phyloP scores from a whole-genome alignment of 2,329 filamentous ascomycete species.

The Plenodomus tracheiphilus region DNA sequence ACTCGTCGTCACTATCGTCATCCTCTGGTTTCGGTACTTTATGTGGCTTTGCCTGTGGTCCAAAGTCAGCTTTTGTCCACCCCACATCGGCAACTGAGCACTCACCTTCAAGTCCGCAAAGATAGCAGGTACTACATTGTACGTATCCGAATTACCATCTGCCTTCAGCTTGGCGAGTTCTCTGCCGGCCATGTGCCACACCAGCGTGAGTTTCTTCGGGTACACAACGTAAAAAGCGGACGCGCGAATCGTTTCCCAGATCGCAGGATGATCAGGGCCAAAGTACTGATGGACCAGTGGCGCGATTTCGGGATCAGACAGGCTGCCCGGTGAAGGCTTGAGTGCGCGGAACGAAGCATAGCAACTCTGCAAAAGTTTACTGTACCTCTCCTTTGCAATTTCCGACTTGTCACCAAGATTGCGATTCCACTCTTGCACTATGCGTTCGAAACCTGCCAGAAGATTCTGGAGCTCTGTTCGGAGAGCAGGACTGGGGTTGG shows the following conservation, averaged over 20 bases:
- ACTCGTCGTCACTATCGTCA: slow-evolving; percentile 21
- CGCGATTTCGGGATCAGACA: slow-evolving; percentile 11
- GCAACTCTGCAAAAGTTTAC: slow-evolving; percentile 19
- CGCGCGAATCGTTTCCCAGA: slow-evolving; percentile 53
- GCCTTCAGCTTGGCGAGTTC: slow-evolving; percentile 47
- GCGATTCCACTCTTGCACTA: slow-evolving; percentile 12
- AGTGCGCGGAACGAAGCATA: slow-evolving; percentile 24
- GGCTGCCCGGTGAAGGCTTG: slow-evolving; percentile 11
- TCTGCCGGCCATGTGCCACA: slow-evolving; percentile 46
- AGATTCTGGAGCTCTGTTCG: slow-evolving; percentile 14
- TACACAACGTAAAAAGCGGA: slow-evolving; percentile 45
- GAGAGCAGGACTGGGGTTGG: slow-evolving; percentile 4
- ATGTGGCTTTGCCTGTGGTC: slow-evolving; percentile 28
- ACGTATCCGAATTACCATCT: slow-evolving; percentile 3
- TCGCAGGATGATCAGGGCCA: slow-evolving; percentile 8
- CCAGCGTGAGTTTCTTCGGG: slow-evolving; percentile 29
- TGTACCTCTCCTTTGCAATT: slow-evolving; percentile 9
- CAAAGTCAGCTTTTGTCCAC: too few relatives aligned
- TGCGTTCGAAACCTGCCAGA: not conserved
- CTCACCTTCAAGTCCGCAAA: slow-evolving; percentile 30
- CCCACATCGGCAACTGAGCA: too few relatives aligned
- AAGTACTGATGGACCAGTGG: slow-evolving; percentile 18
- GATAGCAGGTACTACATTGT: slow-evolving; percentile 22
- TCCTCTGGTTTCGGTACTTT: slow-evolving; percentile 18
- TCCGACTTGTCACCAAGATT: slow-evolving; percentile 1